These are phyloP conservation scores for Xylaria sp. DNA, from an alignment of 2,329 filamentous ascomycete species.

Conservation along the genomic window DNA sequence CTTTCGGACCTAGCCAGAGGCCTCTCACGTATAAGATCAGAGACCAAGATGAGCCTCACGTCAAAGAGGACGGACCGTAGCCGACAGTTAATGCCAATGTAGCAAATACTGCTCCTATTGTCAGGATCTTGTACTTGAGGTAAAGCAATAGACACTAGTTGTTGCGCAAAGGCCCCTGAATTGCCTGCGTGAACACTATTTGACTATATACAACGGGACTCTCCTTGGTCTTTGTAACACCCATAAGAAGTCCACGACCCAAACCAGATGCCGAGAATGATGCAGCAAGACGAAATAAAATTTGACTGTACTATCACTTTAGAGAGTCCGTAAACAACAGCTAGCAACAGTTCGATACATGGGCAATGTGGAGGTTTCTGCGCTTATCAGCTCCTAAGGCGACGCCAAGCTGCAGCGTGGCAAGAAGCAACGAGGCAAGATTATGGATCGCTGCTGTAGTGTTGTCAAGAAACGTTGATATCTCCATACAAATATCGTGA, in stretches of 20 bases:
- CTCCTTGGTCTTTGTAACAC: too few relatives aligned
- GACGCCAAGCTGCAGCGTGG: constrained; percentile 22
- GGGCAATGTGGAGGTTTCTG: neutral
- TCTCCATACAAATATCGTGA: constrained; percentile 22
- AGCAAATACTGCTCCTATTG: neutral
- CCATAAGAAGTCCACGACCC: constrained; percentile 6
- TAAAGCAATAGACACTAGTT: too few relatives aligned
- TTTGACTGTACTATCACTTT: constrained; percentile 29
- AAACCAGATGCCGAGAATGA: constrained; percentile 27
- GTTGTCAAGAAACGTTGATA: constrained; percentile 20
- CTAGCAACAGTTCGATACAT: constrained; percentile 24
- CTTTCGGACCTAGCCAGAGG: neutral
- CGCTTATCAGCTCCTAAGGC: neutral
- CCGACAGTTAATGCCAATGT: constrained; percentile 13
- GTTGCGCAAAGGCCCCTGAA: too few relatives aligned
- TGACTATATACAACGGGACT: too few relatives aligned
- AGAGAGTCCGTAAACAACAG: constrained; percentile 23
- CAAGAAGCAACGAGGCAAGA: constrained; percentile 31
- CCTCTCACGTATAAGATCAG: constrained; percentile 26
- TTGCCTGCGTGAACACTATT: too few relatives aligned
- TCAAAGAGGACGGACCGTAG: constrained; percentile 27
- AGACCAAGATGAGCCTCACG: constrained; percentile 11
- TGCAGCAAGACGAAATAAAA: constrained; percentile 35
- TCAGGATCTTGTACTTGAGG: too few relatives aligned
- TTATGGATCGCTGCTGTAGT: constrained; percentile 31